These are phyloP conservation scores for Selaginella moellendorffii DNA, from an alignment of 75 land plant species.

Conservation along the genomic window DNA sequence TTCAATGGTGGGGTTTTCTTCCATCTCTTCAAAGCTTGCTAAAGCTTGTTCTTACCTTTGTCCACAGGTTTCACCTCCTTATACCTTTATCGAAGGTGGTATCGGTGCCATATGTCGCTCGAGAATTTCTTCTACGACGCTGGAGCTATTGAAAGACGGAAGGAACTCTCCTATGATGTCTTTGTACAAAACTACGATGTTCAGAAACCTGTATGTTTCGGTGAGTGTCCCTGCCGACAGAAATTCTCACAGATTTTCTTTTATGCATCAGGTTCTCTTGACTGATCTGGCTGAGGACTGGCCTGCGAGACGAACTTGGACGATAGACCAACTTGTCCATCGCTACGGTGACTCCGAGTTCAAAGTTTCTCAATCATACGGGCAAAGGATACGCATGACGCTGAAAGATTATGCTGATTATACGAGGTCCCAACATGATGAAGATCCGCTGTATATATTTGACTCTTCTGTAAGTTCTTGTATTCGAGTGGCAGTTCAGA, in stretches of 20 bases:
- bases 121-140: slow-evolving; percentile 41
- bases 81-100: slow-evolving; percentile 73
- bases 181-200: slow-evolving; percentile 50
- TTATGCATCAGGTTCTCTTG: slow-evolving; percentile 44
- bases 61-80: slow-evolving; percentile 63
- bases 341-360: slow-evolving; percentile 69
- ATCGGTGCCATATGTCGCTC: slow-evolving; percentile 52
- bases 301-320: slow-evolving; percentile 80
- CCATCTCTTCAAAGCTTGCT: not conserved
- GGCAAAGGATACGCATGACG: slow-evolving; percentile 52
- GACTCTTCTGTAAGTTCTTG: slow-evolving; percentile 58
- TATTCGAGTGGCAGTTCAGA: not conserved
- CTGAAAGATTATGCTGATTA: slow-evolving; percentile 75
- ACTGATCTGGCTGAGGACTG: slow-evolving; percentile 59
- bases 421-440: slow-evolving; percentile 80
- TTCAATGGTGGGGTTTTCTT: not conserved
- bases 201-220: slow-evolving; percentile 47
- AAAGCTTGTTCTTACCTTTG: not conserved
- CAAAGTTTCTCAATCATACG: slow-evolving; percentile 64
- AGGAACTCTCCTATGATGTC: slow-evolving; percentile 35
- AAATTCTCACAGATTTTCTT: not conserved
- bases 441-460: slow-evolving; percentile 94
- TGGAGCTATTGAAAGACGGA: slow-evolving; percentile 47
- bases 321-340: slow-evolving; percentile 37
- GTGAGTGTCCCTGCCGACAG: not conserved